A percentile compares a stretch with the other conserved stretches of the same genome.
phyloP scores from a whole-genome alignment of 2,329 filamentous ascomycete genomes.

The Cercospora sp. region DNA sequence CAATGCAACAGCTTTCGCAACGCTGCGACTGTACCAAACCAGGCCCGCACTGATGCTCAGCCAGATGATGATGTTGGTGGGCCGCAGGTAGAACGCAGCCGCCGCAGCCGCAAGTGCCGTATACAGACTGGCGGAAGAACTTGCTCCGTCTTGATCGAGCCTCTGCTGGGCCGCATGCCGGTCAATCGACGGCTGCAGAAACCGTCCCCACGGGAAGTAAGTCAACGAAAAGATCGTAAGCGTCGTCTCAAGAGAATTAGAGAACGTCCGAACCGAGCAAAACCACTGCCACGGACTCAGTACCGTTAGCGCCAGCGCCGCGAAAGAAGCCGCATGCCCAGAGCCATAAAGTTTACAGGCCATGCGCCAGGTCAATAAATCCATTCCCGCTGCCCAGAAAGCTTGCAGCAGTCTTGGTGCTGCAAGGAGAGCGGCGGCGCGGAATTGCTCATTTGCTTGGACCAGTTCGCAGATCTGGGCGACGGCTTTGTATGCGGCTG shows the following conservation, averaged over 20 bases:
- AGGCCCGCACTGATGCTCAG: conserved; percentile 61
- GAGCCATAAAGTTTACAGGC: conserved; percentile 71
- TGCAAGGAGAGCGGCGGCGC: conserved; percentile 67
- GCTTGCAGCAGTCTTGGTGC: conserved; percentile 77
- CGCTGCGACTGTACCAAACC: conserved; percentile 47
- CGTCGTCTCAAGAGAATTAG: conserved; percentile 89
- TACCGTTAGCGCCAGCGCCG: conserved; percentile 68
- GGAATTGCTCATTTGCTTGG: conserved; percentile 54
- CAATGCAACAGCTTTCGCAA: conserved; percentile 21
- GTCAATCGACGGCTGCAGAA: conserved; percentile 13
- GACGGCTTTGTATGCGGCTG: conserved; percentile 66
- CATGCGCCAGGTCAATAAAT: conserved; percentile 86
- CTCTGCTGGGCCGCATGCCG: background rate
- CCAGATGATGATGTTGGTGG: conserved; percentile 90
- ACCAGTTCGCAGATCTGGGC: conserved; percentile 59
- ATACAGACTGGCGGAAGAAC: conserved; percentile 22
- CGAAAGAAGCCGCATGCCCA: conserved; percentile 63
- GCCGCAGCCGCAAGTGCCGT: conserved; percentile 73
- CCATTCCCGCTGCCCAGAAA: conserved; percentile 71
- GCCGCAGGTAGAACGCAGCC: conserved; percentile 78
- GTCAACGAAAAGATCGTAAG: conserved; percentile 77
- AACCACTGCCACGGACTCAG: conserved; percentile 96
- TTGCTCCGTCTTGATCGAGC: background rate
- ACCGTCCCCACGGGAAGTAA: conserved; percentile 77
- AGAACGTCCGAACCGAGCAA: conserved; percentile 87